Conservation (phyloP, 129 eudicot species). For the Sambucus nigra region DNA sequence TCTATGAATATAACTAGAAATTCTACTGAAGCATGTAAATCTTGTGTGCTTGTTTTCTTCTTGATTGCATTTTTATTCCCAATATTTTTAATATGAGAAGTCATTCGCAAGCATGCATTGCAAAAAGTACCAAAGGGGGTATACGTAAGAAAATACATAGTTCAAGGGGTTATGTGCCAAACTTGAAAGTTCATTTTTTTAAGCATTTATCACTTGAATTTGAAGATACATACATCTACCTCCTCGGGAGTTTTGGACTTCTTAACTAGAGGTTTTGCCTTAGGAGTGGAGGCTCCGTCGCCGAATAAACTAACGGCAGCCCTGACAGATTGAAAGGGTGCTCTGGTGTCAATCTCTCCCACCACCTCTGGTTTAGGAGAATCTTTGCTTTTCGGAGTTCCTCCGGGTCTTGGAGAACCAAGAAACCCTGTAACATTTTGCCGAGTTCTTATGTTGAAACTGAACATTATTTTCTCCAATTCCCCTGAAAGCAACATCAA, state of each 20-base stretch:
- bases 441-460: conserved; percentile 43
- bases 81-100: too few relatives aligned
- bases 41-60: too few relatives aligned
- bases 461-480: conserved; percentile 27
- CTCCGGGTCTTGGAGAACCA: conserved; percentile 14
- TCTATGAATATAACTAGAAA: too few relatives aligned
- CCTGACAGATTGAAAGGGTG: conserved; percentile 84
- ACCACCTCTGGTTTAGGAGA: conserved; percentile 32
- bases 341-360: conserved; percentile 71
- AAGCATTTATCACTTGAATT: too few relatives aligned
- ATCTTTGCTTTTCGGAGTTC: conserved; percentile 10
- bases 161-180: neutral
- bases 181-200: too few relatives aligned
- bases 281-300: conserved; percentile 50
- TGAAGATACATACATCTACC: conserved; percentile 21
- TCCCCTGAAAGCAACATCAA: conserved; percentile 11
- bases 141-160: too few relatives aligned
- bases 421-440: conserved; percentile 29
- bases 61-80: too few relatives aligned
- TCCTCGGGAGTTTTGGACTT: conserved; percentile 40
- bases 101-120: conserved; percentile 2
- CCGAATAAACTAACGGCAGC: conserved; percentile 82
- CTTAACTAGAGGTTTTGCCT: conserved; percentile 28
- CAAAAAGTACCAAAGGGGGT: too few relatives aligned
- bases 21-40: too few relatives aligned